Conservation (phyloP, 2,329 filamentous ascomycete genomes). For the Drechslerella dactyloides region DNA sequence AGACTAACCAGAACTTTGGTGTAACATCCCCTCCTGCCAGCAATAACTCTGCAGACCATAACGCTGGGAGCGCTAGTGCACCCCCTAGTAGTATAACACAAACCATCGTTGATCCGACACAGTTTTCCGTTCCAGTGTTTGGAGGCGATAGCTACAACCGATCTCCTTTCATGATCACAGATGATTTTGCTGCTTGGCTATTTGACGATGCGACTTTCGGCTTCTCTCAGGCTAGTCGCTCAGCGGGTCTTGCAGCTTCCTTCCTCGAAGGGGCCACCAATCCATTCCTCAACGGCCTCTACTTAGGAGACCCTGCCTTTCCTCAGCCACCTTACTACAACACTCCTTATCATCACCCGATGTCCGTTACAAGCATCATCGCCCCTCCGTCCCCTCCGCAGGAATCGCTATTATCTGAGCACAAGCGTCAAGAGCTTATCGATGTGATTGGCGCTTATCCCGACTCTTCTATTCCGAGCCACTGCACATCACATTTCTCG, state of each 20-base stretch:
- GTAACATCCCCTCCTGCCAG: slow-evolving; percentile 57
- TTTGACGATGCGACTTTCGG: slow-evolving; percentile 62
- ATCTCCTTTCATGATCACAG: slow-evolving; percentile 84
- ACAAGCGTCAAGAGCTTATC: slow-evolving; percentile 82
- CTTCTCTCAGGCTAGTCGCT: slow-evolving; percentile 41
- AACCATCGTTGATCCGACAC: slow-evolving; percentile 54
- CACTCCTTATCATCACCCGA: slow-evolving; percentile 73
- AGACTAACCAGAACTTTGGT: slow-evolving; percentile 56
- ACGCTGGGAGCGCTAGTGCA: slow-evolving; percentile 54
- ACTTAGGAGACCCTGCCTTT: slow-evolving; percentile 63
- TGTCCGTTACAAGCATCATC: slow-evolving; percentile 77
- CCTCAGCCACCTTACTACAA: slow-evolving; percentile 60
- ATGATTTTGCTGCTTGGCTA: slow-evolving; percentile 84
- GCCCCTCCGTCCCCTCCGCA: slow-evolving; percentile 65
- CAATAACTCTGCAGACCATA: slow-evolving; percentile 55
- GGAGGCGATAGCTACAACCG: slow-evolving; percentile 82
- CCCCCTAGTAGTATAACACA: slow-evolving; percentile 61
- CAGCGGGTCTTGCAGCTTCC: slow-evolving; percentile 36
- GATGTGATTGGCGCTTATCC: slow-evolving; percentile 71
- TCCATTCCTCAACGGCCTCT: slow-evolving; percentile 55
- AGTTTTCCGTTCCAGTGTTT: slow-evolving; percentile 81
- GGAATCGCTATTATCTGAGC: slow-evolving; percentile 79
- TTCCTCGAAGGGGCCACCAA: slow-evolving; percentile 48
- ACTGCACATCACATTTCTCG: slow-evolving; percentile 57
- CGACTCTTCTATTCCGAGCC: slow-evolving; percentile 53